Evolutionary conservation across 306 rosid genomes (phyloP), one percentile per base, ranked within the genome.

Genomic region (Astragalus membranaceus): DNA sequence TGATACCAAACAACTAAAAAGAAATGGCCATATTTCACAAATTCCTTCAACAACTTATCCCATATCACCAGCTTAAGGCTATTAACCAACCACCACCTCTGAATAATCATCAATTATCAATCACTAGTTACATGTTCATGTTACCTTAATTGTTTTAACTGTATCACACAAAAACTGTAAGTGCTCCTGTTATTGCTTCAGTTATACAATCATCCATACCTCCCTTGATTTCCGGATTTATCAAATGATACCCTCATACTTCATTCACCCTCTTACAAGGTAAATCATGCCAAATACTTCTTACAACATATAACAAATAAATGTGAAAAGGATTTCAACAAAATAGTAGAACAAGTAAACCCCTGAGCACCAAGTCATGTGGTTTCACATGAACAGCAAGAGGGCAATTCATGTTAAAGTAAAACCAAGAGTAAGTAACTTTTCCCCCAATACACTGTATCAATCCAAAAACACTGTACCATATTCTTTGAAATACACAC

Each of bases 121-220:
- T 67, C 42, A 30, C 53, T n/a, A 14, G 49, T 51, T 42, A 52
- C 53, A 67, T 20, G 48, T 26, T 2, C 10, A 29, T 75, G 61
- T 37, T 75, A 69, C 41, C 26, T 63, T 68, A 57, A 46, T 55
- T 57, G 57, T 6, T 74, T 37, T 50, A 59, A 57, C 74, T 8
- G 58, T 66, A 32, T 69, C 66, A 41, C 14, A 67, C 5, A 72
- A 37, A 53, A 76, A 67, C 67, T 26, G 29, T 76, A 30, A 72
- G 52, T 11, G 17, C 52, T 44, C 42, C 46, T 2, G 3, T 59
- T 49, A 65, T 43, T 32, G 60, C 62, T 48, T 67, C 49, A 75
- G 48, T 20, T 80, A 69, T 14, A 32, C 33, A 42, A 35, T 70
- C 73, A 64, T 23, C 62, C 36, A 16, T 43, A 42, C 58, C 30